Conservation (phyloP, 768 basidiomycete species). For the Podaxis sp. region DNA sequence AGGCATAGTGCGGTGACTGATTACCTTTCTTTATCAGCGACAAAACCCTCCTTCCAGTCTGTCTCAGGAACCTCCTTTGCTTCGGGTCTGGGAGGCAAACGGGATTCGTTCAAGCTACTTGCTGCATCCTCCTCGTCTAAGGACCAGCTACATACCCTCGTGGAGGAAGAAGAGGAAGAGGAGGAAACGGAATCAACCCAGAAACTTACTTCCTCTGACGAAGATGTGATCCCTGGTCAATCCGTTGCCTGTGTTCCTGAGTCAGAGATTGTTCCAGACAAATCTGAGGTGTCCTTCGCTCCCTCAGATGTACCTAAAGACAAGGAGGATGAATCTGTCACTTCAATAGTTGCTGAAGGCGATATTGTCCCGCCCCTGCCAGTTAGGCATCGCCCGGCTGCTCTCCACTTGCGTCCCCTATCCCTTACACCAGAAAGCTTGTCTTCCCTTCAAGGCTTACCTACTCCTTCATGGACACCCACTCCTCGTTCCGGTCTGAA, state of each 20-base stretch:
- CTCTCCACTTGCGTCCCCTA: slow-evolving; percentile 63
- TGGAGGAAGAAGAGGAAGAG: slow-evolving; percentile 88
- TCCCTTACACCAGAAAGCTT: slow-evolving; percentile 59
- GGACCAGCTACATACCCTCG: slow-evolving; percentile 72
- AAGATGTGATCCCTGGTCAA: slow-evolving; percentile 16
- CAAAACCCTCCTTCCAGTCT: slow-evolving; percentile 56
- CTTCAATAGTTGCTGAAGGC: slow-evolving; percentile 20
- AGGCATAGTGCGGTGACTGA: slow-evolving; percentile 1
- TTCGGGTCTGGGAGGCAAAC: slow-evolving; percentile 42
- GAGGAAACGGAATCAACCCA: slow-evolving; percentile 36
- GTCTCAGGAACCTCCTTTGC: slow-evolving; percentile 13
- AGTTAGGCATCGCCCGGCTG: slow-evolving; percentile 60
- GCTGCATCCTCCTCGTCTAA: slow-evolving; percentile 58
- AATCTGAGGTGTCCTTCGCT: slow-evolving; percentile 1
- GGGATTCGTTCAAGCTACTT: slow-evolving; percentile 79
- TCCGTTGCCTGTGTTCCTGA: neutral
- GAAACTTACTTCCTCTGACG: neutral
- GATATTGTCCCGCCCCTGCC: slow-evolving; percentile 32
- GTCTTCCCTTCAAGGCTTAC: slow-evolving; percentile 31
- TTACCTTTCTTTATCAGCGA: slow-evolving; percentile 33
- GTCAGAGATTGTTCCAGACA: neutral
- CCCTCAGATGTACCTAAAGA: slow-evolving; percentile 23
- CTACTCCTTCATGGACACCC: slow-evolving; percentile 54
- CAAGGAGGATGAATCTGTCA: slow-evolving; percentile 17
- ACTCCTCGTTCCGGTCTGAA: slow-evolving; percentile 44